phyloP scores from a whole-genome alignment of 2,329 filamentous ascomycete species.

The Dactylonectria estremocensis region DNA sequence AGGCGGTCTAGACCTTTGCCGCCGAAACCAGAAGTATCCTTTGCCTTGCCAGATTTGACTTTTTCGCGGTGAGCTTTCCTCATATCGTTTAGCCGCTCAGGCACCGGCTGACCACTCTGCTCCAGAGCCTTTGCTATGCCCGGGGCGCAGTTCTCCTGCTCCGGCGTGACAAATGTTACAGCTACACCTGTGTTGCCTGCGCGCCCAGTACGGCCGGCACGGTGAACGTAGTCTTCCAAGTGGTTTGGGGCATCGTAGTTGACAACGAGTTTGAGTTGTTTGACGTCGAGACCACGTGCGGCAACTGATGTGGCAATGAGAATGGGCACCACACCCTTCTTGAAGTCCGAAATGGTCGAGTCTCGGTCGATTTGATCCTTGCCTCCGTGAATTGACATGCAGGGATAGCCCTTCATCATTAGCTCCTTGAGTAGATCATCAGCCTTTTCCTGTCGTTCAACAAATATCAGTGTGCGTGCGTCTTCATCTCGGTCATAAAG shows the following conservation, averaged over 20 bases:
- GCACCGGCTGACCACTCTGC: constrained; percentile 88
- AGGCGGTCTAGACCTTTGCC: constrained; percentile 94
- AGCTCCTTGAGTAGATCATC: constrained; percentile 85
- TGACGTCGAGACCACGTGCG: constrained; percentile 94
- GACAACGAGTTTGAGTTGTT: constrained; percentile 94
- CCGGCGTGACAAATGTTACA: constrained; percentile 92
- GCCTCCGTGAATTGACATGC: constrained; percentile 93
- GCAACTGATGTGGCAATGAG: constrained; percentile 96
- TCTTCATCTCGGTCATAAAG: constrained; percentile 91
- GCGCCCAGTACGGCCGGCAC: constrained; percentile 92
- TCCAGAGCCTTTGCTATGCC: constrained; percentile 94
- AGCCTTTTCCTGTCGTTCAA: constrained; percentile 91
- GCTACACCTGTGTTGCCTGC: constrained; percentile 96
- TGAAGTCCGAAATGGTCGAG: constrained; percentile 94
- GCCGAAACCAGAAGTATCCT: constrained; percentile 91
- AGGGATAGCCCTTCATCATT: constrained; percentile 88
- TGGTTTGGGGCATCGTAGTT: constrained; percentile 97
- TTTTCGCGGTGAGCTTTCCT: constrained; percentile 86
- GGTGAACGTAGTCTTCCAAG: constrained; percentile 96
- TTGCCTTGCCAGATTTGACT: constrained; percentile 92
- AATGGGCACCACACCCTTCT: constrained; percentile 89
- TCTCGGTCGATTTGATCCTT: constrained; percentile 96
- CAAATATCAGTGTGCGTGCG: constrained; percentile 90
- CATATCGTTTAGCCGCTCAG: constrained; percentile 77
- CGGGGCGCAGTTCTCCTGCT: constrained; percentile 91